Conservation (phyloP, 2,329 filamentous ascomycete genomes). For the Stemphylium beticola region DNA sequence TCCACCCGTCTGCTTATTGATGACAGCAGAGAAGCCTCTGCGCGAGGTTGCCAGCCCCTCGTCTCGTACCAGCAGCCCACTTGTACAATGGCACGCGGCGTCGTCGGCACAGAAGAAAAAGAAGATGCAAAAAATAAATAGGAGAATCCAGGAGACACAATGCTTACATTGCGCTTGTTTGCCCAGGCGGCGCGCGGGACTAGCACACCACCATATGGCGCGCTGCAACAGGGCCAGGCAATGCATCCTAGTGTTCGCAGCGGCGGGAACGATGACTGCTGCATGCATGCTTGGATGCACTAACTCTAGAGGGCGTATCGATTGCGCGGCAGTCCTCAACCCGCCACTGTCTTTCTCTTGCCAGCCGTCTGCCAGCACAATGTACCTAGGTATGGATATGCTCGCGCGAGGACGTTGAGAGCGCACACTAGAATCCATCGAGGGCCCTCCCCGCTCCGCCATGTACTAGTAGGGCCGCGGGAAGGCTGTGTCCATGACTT, state of each 20-base stretch:
- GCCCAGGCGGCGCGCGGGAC: not conserved
- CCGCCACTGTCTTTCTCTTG: not conserved
- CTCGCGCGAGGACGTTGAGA: not conserved
- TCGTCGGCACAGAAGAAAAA: too few relatives aligned
- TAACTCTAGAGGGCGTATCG: conserved; percentile 25
- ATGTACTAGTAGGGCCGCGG: not conserved
- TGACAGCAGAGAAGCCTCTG: conserved; percentile 5
- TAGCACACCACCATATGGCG: not conserved
- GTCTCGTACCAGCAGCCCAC: too few relatives aligned
- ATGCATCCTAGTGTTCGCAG: conserved; percentile 1
- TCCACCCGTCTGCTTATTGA: conserved; percentile 22
- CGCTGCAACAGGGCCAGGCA: not conserved
- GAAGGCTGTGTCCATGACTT: not conserved
- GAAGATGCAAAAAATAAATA: too few relatives aligned
- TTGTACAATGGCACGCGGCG: too few relatives aligned
- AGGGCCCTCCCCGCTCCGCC: not conserved
- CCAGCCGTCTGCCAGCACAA: conserved; percentile 1
- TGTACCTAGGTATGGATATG: not conserved
- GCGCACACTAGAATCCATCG: not conserved
- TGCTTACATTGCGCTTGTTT: not conserved
- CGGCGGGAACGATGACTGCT: conserved; percentile 23
- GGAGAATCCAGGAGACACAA: too few relatives aligned
- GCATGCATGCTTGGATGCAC: conserved; percentile 16
- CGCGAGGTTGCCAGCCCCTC: not conserved
- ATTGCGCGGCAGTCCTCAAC: conserved; percentile 25